Base-by-base conservation (phyloP, 1,284 basidiomycete genomes). In the Apiotrichum domesticum region DNA sequence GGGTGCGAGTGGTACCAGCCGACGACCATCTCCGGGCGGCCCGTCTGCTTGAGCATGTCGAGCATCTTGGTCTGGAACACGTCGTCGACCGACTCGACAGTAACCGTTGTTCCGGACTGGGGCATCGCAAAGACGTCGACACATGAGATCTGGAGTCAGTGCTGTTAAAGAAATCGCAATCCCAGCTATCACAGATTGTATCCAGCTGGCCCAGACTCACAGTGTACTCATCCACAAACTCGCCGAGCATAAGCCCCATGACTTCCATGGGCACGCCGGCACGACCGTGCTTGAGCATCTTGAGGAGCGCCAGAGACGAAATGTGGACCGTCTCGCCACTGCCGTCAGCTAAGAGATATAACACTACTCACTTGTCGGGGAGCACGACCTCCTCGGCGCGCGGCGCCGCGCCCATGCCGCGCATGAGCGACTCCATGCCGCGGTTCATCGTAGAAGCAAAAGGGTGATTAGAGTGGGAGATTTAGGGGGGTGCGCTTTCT, bases 1-100 rank as follows among this genome's bases (percentile, higher is more conserved):
- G 96, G 96, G 80, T 99, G 96, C 49, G 96, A 98, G 78, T 99
- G 96, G 75, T 99, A 99, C 96, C 96, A 99, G 7, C 96, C 96
- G 0, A 99, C 96, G 9, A 98, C 96, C 85, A 89, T 93, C 80
- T 98, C 96, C 49, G 95, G 91, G 67, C 94, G 81, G 59, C 96
- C 96, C 2, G 96, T 99, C 80, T 98, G 96, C 78, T 98, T 98
- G 68, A 99, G 79, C 93, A 98, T 98, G 65, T 98, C 96, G 59
- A 98, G 81, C 96, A 98, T 98, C 78, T 88, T 97, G 14, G 87
- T 88, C 77, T 99, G 96, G 79, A 98, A 99, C 39, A 98, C 96
- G 65, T 98, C 93, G 77, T 99, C 96, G 3, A 99, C 96, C 11
- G 95, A 96, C 78, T 99, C 95, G 64, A 99, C 95, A 54, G 91